Base-by-base conservation (phyloP, 805 yeast species). In the Wickerhamomyces bovis region DNA sequence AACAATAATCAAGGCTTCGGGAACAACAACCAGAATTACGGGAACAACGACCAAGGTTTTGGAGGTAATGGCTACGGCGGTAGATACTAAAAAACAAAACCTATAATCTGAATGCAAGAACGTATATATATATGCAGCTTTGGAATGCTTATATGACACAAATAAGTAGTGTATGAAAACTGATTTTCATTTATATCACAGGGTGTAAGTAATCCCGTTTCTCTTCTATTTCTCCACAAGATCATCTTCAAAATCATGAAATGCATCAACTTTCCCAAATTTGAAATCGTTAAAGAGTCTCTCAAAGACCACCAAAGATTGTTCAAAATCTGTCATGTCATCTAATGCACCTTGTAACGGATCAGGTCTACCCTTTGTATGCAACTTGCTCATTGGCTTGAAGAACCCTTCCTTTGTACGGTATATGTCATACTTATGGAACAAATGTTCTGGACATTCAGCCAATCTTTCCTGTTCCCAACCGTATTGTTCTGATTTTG, bases 341-440 rank as follows among this genome's bases (percentile, higher is more conserved):
- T 49, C 53, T 9, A 60, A 53, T 6, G 51, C 28, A 11, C 47
- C 51, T 10, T 52, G 62, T 5, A 68, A 46, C 2, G 73, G 73
- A 49, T 62, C 62, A 7, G 55, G 51, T 48, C 75, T 60, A 2
- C 53, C 61, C n/a, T 52, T 48, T 0, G 71, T 55, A 26, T 66
- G 56, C 41, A 55, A 62, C 20, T 53, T 41, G 19, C 49, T 45
- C 30, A 71, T 51, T 10, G 53, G 51, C 22, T 65, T 67, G 22
- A 67, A 56, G 44, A 56, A 68, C 4, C 56, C 59, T 8, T 54
- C 53, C 44, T 61, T 60, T 28, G 63, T 58, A 9, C 52, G 55
- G 23, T 45, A 59, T 7, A 65, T 46, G 16, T 64, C 57, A 50
- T 67, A 70, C 42, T 65, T 69, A 53, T 70, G 74, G 51, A 64